phyloP scores from a whole-genome alignment of 495 filamentous ascomycete genomes.

The Evernia prunastri region DNA sequence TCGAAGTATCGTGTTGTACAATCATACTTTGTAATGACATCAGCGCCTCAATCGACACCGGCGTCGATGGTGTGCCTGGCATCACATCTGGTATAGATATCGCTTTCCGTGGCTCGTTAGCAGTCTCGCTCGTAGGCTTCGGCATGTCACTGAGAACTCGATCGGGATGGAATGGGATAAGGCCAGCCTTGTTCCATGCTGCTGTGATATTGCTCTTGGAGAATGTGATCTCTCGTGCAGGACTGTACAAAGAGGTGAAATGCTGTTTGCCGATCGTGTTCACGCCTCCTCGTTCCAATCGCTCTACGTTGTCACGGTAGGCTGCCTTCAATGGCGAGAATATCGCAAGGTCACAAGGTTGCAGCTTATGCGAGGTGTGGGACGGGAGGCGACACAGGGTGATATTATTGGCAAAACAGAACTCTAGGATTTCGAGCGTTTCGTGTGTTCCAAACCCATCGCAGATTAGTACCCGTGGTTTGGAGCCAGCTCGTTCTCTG shows the following conservation, averaged over 20 bases:
- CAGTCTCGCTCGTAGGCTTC: slow-evolving; percentile 26
- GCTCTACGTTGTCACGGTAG: slow-evolving; percentile 26
- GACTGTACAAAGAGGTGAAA: slow-evolving; percentile 33
- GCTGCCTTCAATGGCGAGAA: slow-evolving; percentile 22
- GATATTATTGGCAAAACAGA: slow-evolving; percentile 28
- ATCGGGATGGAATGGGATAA: slow-evolving; percentile 34
- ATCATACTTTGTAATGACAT: slow-evolving; percentile 29
- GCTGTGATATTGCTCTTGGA: slow-evolving; percentile 33
- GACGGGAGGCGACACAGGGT: too few relatives aligned
- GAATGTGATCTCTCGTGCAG: slow-evolving; percentile 30
- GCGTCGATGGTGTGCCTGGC: slow-evolving; percentile 31
- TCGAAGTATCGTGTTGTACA: slow-evolving; percentile 34
- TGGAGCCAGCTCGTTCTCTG: slow-evolving; percentile 20
- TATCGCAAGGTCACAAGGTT: too few relatives aligned
- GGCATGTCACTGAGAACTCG: slow-evolving; percentile 31
- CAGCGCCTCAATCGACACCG: too few relatives aligned
- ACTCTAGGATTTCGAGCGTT: slow-evolving; percentile 25
- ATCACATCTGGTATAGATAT: too few relatives aligned
- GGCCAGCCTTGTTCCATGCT: slow-evolving; percentile 28
- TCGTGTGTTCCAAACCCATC: slow-evolving; percentile 29
- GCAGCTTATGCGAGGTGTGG: too few relatives aligned
- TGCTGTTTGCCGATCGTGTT: slow-evolving; percentile 31
- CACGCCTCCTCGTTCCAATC: slow-evolving; percentile 26
- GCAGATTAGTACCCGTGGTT: slow-evolving; percentile 24
- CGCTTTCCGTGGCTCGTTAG: slow-evolving; percentile 22